Evolutionary conservation across 2,329 filamentous ascomycete species (phyloP), one percentile per base, ranked within the genome.

Genomic region (Talaromyces piceae): DNA sequence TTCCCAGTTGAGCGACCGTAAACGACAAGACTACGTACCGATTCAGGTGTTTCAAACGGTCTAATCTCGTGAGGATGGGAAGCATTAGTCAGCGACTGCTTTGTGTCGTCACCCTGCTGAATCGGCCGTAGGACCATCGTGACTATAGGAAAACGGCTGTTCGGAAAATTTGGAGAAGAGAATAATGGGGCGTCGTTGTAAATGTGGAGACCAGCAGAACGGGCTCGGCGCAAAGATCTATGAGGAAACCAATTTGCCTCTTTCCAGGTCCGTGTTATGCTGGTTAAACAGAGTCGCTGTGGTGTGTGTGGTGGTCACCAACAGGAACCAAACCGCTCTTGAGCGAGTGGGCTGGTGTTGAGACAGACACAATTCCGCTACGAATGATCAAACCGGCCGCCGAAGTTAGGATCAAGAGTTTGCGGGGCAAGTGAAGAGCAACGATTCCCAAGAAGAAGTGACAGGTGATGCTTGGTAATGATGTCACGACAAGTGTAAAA

Each of bases 71-170:
- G 28, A 9, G 13, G 2, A 31, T 33, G 20, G 37, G 45, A 37
- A 25, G 30, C 30, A 27, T 41, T 18, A 43, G 50, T 9, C 22
- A n/a, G 12, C 11, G 26, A 22, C 9, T 3, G 7, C 16, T 53
- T 49, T 6, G 27, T 44, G 3, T 53, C 22, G 12, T 23, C 18
- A 20, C 12, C 39, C 9, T 28, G 23, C 18, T 28, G 16, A 49
- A 41, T 23, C n/a, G 41, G 39, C 47, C 50, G 44, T 20, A 48
- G 16, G 2, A 43, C 46, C 50, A 52, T 52, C 30, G 28, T 52
- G 28, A 4, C 22, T 41, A 25, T 37, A 45, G 39, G 25, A n/a
- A n/a, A n/a, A n/a, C n/a, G n/a, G n/a, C n/a, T n/a, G n/a, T n/a
- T n/a, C n/a, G n/a, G 16, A 20, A 9, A 8, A 37, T 6, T 11